Evolutionary conservation across 495 filamentous ascomycete species (phyloP), one percentile per base, ranked within the genome.

Genomic region (Talaromyces wortmannii): DNA sequence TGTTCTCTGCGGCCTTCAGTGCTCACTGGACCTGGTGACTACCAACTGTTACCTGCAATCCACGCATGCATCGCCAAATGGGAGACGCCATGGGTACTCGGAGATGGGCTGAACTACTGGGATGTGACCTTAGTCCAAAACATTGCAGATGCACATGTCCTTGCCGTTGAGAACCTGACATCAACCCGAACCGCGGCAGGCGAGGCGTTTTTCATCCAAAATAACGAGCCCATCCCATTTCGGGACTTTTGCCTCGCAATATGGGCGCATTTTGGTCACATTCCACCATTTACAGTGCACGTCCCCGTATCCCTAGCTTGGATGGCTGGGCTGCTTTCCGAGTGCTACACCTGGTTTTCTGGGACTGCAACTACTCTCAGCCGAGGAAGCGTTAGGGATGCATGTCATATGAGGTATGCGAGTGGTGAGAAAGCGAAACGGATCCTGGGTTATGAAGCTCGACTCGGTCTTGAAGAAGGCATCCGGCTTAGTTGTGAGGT

Each of bases 71-170:
- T 85, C 55, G 68, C 64, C 45, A 78, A 79, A 55, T 55, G 66
- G 33, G 74, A 84, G 61, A 84, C 81, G 5, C 71, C 74, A 0
- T 85, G 79, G 64, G 65, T 83, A 40, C 68, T 85, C 42, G 84
- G 84, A 8, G 55, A 71, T 55, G 82, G 81, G 4, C 56, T 67
- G 10, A 87, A 87, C 57, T 56, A 85, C 46, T 82, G 78, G 71
- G 82, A 86, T 63, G 78, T 84, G 47, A 82, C 78, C 23, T 81
- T 86, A 61, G 78, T 84, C 18, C 66, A 66, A 58, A 87, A 88
- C 54, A 65, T 81, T 30, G 84, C 81, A 13, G 76, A 85, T 58
- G 83, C 83, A 16, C 82, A 87, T 61, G 65, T 85, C 23, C 75
- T 88, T 33, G 83, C 84, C 4, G 75, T 78, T 5, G 75, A 80